Percentiles rank a stretch among this genome's conserved stretches.
Conservation (phyloP, 768 basidiomycete genomes). For the Boletus sp. region DNA sequence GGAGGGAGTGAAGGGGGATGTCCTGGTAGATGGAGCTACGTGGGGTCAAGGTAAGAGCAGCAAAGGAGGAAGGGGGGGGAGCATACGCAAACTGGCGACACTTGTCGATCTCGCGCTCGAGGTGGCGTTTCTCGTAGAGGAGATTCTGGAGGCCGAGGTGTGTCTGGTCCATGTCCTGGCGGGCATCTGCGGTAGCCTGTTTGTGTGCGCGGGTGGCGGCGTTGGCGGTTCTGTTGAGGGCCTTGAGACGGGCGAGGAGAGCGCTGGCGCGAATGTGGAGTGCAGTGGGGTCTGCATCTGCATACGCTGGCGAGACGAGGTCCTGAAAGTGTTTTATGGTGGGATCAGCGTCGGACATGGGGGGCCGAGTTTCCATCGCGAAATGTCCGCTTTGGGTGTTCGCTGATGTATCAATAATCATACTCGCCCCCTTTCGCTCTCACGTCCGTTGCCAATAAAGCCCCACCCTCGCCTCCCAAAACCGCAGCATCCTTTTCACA, state of each 20-base stretch:
- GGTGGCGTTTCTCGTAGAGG: constrained; percentile 83
- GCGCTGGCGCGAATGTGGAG: constrained; percentile 68
- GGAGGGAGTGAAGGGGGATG: constrained; percentile 65
- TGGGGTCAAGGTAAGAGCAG: constrained; percentile 1
- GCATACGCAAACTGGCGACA: constrained; percentile 86
- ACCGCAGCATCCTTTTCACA: neutral
- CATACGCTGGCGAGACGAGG: constrained; percentile 52
- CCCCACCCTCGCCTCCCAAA: neutral
- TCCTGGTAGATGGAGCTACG: constrained; percentile 85
- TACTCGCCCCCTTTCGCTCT: neutral
- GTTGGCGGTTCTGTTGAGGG: constrained; percentile 72
- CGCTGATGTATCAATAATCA: constrained; percentile 16
- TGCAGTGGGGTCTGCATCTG: constrained; percentile 39
- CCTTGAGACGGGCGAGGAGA: constrained; percentile 76
- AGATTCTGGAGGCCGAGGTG: constrained; percentile 84
- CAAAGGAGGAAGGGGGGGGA: neutral
- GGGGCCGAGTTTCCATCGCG: constrained; percentile 1
- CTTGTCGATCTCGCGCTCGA: constrained; percentile 89
- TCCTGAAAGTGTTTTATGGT: constrained; percentile 62
- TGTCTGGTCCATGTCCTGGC: constrained; percentile 88
- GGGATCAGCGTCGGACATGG: constrained; percentile 38
- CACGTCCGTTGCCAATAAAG: constrained; percentile 25
- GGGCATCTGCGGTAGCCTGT: constrained; percentile 65
- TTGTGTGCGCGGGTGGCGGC: constrained; percentile 68
- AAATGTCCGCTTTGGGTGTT: constrained; percentile 3